Conservation (phyloP, 179 eudicot species). For the Pouteria campechiana region DNA sequence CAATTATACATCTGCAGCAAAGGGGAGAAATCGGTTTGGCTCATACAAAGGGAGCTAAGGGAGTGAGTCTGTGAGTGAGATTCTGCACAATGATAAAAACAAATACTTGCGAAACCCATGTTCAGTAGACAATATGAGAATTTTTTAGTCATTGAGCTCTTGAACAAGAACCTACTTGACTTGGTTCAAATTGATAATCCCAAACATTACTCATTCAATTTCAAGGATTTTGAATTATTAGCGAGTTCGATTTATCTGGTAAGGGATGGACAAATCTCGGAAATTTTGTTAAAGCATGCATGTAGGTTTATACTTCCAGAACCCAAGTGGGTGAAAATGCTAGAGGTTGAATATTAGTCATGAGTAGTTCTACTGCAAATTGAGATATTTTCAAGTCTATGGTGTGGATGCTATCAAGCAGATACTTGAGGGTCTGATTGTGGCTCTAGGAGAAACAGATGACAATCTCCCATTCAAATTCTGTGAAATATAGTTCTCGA, state of each 20-base stretch:
- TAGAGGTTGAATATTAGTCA: conserved; percentile 59
- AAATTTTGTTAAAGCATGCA: conserved; percentile 68
- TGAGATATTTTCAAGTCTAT: conserved; percentile 73
- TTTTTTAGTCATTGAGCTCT: conserved; percentile 73
- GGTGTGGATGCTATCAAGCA: conserved; percentile 90
- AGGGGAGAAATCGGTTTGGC: conserved; percentile 92
- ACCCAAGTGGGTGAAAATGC: conserved; percentile 82
- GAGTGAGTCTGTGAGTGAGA: conserved; percentile 71
- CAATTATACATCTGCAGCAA: conserved; percentile 76
- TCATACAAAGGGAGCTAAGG: conserved; percentile 87
- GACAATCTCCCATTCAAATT: conserved; percentile 32
- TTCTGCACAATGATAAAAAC: conserved; percentile 80
- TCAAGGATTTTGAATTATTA: conserved; percentile 68
- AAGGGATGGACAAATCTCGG: conserved; percentile 62
- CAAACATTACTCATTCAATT: conserved; percentile 85
- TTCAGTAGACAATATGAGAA: conserved; percentile 65
- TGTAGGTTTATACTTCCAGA: conserved; percentile 70
- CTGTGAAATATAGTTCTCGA: conserved; percentile 12
- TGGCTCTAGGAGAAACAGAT: conserved; percentile 30
- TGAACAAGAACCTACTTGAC: conserved; percentile 78
- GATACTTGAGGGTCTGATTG: conserved; percentile 89
- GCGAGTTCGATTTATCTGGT: conserved; percentile 72
- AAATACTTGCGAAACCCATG: conserved; percentile 89
- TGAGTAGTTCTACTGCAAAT: conserved; percentile 78
- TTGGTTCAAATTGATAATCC: conserved; percentile 74